phyloP scores from a whole-genome alignment of 140 eudicot genomes.

The Anethum foeniculum region DNA sequence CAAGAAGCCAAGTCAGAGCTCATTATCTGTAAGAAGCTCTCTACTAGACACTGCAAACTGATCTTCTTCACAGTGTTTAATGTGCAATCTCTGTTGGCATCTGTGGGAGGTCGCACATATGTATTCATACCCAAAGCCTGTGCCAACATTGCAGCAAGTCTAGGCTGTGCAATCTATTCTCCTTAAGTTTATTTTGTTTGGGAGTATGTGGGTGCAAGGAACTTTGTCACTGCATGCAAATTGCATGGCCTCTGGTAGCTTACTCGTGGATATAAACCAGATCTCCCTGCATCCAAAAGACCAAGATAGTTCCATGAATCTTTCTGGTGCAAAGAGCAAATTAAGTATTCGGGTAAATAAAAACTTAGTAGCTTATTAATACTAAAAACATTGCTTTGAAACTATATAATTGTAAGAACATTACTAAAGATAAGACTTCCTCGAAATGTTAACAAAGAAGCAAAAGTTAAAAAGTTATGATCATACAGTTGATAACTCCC shows the following conservation, averaged over 20 bases:
- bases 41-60: neutral
- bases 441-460: neutral
- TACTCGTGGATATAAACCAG: constrained; percentile 61
- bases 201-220: constrained; percentile 65
- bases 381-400: neutral
- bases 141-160: constrained; percentile 60
- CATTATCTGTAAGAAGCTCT: too few relatives aligned
- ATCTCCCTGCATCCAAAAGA: constrained; percentile 55
- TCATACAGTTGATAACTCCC: neutral
- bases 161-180: constrained; percentile 51
- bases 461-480: neutral
- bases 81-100: constrained; percentile 38
- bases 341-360: too few relatives aligned
- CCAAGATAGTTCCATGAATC: neutral
- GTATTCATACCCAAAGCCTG: constrained; percentile 47
- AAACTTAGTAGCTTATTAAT: neutral
- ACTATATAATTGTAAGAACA: neutral
- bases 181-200: constrained; percentile 50
- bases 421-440: neutral
- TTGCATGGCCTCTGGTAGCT: constrained; percentile 70
- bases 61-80: constrained; percentile 13
- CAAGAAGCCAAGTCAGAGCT: too few relatives aligned
- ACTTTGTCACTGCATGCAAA: constrained; percentile 80
- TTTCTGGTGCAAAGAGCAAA: neutral
- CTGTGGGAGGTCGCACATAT: constrained; percentile 58